Evolutionary conservation across 2,329 filamentous ascomycete genomes (phyloP).

Genomic region (Beauveria medogensis): DNA sequence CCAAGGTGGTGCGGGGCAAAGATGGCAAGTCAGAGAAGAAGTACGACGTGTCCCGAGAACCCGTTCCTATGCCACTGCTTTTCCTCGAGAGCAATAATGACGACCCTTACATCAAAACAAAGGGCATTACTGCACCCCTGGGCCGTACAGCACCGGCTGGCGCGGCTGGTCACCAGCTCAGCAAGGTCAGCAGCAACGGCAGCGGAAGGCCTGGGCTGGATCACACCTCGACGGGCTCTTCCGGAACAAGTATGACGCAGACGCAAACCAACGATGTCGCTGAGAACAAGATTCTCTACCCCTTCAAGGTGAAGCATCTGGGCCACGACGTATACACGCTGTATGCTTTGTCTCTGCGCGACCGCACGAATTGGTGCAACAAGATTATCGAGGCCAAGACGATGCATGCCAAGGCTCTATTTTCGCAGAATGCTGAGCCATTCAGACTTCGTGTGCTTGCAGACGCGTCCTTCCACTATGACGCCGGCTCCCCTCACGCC

Average conservation of each 20-base stretch:
- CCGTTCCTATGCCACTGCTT: conserved; percentile 92
- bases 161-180: conserved; percentile 49
- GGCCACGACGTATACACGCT: conserved; percentile 89
- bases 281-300: conserved; percentile 80
- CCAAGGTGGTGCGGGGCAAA: conserved; percentile 68
- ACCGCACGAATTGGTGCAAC: conserved; percentile 79
- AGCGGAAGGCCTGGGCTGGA: conserved; percentile 51
- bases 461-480: conserved; percentile 83
- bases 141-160: conserved; percentile 54
- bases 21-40: conserved; percentile 66
- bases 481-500: conserved; percentile 49
- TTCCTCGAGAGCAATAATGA: conserved; percentile 90
- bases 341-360: conserved; percentile 69
- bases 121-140: conserved; percentile 59
- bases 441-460: conserved; percentile 89
- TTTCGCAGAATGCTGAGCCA: conserved; percentile 89
- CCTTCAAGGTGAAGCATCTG: conserved; percentile 92
- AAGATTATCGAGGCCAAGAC: conserved; percentile 96
- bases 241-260: conserved; percentile 38
- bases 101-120: conserved; percentile 77
- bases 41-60: conserved; percentile 91
- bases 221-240: conserved; percentile 61
- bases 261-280: conserved; percentile 49
- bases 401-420: conserved; percentile 78
- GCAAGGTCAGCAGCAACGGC: conserved; percentile 44